Evolutionary conservation across 345 rosid genomes (phyloP).

Genomic region (Gynandropsis gynandra): DNA sequence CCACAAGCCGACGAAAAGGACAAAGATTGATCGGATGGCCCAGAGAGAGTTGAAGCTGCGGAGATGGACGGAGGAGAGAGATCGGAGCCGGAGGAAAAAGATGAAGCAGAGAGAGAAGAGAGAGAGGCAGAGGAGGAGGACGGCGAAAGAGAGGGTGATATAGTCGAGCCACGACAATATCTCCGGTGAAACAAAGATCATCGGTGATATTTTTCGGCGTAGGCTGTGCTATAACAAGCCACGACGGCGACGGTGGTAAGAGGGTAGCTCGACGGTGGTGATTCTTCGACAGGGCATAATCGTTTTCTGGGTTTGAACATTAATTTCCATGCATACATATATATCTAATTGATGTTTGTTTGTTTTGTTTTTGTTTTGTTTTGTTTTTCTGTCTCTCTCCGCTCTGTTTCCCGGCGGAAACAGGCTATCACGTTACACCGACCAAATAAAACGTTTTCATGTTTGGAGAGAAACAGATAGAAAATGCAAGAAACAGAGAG

Average conservation of each 20-base stretch:
- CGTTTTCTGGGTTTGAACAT: too few relatives aligned
- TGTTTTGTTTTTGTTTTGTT: background rate
- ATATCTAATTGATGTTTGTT: background rate
- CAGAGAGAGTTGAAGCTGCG: constrained; percentile 52
- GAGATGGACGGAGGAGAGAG: constrained; percentile 34
- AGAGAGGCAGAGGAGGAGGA: constrained; percentile 37
- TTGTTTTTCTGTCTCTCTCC: background rate
- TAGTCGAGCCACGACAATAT: constrained; percentile 22
- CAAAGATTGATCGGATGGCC: constrained; percentile 51
- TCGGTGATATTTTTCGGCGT: too few relatives aligned
- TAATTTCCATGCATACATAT: too few relatives aligned
- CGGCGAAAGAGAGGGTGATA: constrained; percentile 28
- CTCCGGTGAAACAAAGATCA: too few relatives aligned
- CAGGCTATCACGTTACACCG: too few relatives aligned
- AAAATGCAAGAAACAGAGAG: too few relatives aligned
- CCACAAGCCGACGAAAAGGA: constrained; percentile 42
- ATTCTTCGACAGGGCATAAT: too few relatives aligned
- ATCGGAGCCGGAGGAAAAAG: constrained; percentile 38
- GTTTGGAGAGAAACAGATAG: too few relatives aligned
- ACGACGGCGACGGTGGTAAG: background rate
- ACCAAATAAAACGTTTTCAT: too few relatives aligned
- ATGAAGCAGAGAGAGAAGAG: constrained; percentile 37
- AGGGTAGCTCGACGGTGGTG: too few relatives aligned
- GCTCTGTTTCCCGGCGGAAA: constrained; percentile 16
- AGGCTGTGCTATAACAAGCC: background rate